These are phyloP conservation scores for Nevesoporus exiguus DNA, from an alignment of 768 basidiomycete genomes.

Conservation along the genomic window DNA sequence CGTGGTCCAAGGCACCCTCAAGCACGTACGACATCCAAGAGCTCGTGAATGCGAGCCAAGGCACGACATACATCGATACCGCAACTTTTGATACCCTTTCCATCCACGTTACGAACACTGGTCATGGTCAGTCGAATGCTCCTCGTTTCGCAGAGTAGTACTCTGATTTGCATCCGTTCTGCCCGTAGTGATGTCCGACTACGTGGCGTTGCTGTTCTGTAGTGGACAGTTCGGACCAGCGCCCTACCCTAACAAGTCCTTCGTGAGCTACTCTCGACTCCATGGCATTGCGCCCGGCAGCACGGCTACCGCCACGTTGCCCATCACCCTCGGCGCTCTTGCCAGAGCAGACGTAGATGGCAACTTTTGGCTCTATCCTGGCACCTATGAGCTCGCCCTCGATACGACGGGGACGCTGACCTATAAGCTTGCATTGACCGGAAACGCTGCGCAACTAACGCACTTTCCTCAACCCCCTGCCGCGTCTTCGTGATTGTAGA, in stretches of 20 bases:
- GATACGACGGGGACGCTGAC: constrained; percentile 40
- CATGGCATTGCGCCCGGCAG: constrained; percentile 30
- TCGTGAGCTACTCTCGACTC: constrained; percentile 48
- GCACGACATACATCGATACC: constrained; percentile 36
- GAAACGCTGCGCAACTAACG: constrained; percentile 38
- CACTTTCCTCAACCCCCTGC: constrained; percentile 36
- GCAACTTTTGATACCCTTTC: constrained; percentile 47
- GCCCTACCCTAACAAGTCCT: constrained; percentile 50
- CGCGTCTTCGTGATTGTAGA: not conserved
- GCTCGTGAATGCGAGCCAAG: constrained; percentile 32
- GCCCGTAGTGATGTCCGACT: constrained; percentile 44
- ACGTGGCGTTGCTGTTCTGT: constrained; percentile 51
- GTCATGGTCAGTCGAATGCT: constrained; percentile 20
- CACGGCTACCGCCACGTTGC: constrained; percentile 33
- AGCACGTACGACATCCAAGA: constrained; percentile 39
- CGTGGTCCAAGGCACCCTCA: constrained; percentile 36
- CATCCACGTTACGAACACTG: constrained; percentile 48
- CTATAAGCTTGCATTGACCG: constrained; percentile 43
- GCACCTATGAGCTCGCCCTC: constrained; percentile 39
- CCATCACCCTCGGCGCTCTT: constrained; percentile 46
- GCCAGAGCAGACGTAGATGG: constrained; percentile 47
- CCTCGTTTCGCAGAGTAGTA: not conserved
- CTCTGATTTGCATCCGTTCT: not conserved
- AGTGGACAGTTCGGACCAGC: constrained; percentile 46
- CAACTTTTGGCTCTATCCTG: constrained; percentile 43